Evolutionary conservation across 2,329 filamentous ascomycete genomes (phyloP), one percentile per base, ranked within the genome.

Genomic region (Verticillium tricorpus): DNA sequence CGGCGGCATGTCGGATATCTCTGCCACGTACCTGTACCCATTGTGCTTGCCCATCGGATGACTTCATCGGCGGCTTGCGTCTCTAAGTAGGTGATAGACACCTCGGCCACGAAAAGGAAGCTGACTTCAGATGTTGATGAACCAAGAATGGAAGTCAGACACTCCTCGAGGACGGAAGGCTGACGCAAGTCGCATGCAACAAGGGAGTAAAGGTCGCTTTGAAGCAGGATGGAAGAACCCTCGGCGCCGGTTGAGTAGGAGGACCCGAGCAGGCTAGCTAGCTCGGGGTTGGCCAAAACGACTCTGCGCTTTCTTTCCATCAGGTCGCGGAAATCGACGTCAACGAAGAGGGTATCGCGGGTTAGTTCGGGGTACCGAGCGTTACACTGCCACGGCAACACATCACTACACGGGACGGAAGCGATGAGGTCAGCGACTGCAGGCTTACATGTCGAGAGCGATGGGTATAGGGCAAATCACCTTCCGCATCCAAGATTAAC

Each of bases 61-160:
- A 97, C 80, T 17, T 83, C 80, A 77, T 97, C 89, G 6, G 92
- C 88, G 50, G 86, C 87, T 25, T 83, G 73, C 2, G 86, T 85
- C 61, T 92, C 87, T 91, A 97, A 96, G 69, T 96, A 96, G 1
- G 92, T 95, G 50, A 96, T 85, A 3, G 93, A 96, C 15, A 97
- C 93, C 75, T 98, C 94, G 1, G 93, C 93, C 31, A 93, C 84
- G 69, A 95, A 96, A 28, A 97, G 78, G 2, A 97, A 83, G 2
- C 83, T 80, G 62, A 84, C 86, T 8, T 84, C 77, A 1, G 81
- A 71, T 2, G 32, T 56, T 31, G 60, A 28, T 17, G 89, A 71
- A 45, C 88, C 78, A 2, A 92, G 71, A 55, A 89, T 80, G 12
- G 76, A 76, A 19, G 81, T 80, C 28, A 97, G 76, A 4, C 85